Evolutionary conservation across 352 stramenopile genomes (phyloP).

Genomic region (Halophytophthora polymorphica): DNA sequence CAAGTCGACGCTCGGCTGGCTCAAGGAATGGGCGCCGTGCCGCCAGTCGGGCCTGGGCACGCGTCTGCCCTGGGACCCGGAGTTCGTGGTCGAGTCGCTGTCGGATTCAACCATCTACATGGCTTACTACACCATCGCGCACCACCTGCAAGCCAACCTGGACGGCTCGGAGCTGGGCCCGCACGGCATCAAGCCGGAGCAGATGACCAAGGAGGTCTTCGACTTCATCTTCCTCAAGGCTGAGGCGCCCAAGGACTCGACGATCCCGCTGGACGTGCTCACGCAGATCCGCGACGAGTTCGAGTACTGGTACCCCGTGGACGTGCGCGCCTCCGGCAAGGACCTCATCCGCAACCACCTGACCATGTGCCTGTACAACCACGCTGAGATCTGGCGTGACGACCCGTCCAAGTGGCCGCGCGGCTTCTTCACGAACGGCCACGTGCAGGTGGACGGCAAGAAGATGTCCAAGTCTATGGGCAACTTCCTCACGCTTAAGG

Average conservation of each 20-base stretch:
- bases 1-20: slow-evolving; percentile 97
- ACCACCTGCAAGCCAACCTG: slow-evolving; percentile 96
- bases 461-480: slow-evolving; percentile 99
- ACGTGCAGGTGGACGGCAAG: slow-evolving; percentile 96
- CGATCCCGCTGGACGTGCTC: slow-evolving; percentile 88
- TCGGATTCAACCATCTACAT: slow-evolving; percentile 99
- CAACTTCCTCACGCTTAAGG: slow-evolving; percentile 99
- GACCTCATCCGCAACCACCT: slow-evolving; percentile 99
- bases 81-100: slow-evolving; percentile 99
- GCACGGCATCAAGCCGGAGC: slow-evolving; percentile 76
- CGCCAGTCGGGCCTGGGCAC: slow-evolving; percentile 96
- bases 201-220: slow-evolving; percentile 96
- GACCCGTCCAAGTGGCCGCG: slow-evolving; percentile 96
- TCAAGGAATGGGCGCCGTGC: slow-evolving; percentile 99
- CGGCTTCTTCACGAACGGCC: slow-evolving; percentile 98
- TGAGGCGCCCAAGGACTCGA: slow-evolving; percentile 76
- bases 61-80: slow-evolving; percentile 97
- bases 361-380: slow-evolving; percentile 99
- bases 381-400: slow-evolving; percentile 98
- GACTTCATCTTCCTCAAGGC: slow-evolving; percentile 98
- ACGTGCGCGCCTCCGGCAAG: slow-evolving; percentile 96
- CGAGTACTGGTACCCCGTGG: slow-evolving; percentile 99
- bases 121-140: slow-evolving; percentile 99
- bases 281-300: slow-evolving; percentile 96
- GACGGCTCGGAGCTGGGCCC: slow-evolving; percentile 91